Conservation (phyloP, 2,329 filamentous ascomycete genomes). For the Cercospora sojina region DNA sequence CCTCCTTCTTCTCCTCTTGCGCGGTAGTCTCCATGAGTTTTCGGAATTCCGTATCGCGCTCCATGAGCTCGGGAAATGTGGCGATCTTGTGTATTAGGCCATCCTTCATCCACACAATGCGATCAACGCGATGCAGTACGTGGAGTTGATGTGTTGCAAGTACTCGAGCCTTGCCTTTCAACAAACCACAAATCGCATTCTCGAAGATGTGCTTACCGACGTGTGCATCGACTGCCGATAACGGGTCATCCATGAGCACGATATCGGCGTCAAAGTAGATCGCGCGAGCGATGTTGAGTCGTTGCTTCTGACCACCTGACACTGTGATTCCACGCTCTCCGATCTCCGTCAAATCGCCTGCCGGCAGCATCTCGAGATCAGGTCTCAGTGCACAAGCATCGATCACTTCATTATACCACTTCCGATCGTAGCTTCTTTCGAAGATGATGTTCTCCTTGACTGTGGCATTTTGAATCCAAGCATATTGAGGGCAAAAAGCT, state of each 20-base stretch:
- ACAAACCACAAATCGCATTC: slow-evolving; percentile 83
- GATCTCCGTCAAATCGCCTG: slow-evolving; percentile 86
- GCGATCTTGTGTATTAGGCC: slow-evolving; percentile 82
- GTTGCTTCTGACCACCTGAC: slow-evolving; percentile 91
- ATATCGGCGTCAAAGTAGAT: slow-evolving; percentile 66
- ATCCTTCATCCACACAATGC: slow-evolving; percentile 89
- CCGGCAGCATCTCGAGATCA: slow-evolving; percentile 90
- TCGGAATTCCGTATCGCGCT: slow-evolving; percentile 72
- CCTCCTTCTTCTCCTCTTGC: slow-evolving; percentile 51
- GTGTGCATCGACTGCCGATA: slow-evolving; percentile 59
- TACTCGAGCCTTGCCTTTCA: slow-evolving; percentile 86
- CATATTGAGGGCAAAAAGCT: slow-evolving; percentile 93
- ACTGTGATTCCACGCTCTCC: slow-evolving; percentile 94
- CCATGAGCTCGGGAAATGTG: slow-evolving; percentile 86
- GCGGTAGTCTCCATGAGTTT: slow-evolving; percentile 78
- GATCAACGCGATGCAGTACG: slow-evolving; percentile 84
- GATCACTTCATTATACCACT: slow-evolving; percentile 83
- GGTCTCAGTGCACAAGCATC: slow-evolving; percentile 79
- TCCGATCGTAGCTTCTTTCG: slow-evolving; percentile 68
- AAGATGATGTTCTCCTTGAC: slow-evolving; percentile 89
- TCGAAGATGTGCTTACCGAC: slow-evolving; percentile 78
- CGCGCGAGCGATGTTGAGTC: slow-evolving; percentile 85
- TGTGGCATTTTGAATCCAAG: slow-evolving; percentile 94
- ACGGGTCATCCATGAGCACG: slow-evolving; percentile 63
- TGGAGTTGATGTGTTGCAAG: slow-evolving; percentile 94